Conservation (phyloP, 208 protist genomes). For the Crithidia sp. region DNA sequence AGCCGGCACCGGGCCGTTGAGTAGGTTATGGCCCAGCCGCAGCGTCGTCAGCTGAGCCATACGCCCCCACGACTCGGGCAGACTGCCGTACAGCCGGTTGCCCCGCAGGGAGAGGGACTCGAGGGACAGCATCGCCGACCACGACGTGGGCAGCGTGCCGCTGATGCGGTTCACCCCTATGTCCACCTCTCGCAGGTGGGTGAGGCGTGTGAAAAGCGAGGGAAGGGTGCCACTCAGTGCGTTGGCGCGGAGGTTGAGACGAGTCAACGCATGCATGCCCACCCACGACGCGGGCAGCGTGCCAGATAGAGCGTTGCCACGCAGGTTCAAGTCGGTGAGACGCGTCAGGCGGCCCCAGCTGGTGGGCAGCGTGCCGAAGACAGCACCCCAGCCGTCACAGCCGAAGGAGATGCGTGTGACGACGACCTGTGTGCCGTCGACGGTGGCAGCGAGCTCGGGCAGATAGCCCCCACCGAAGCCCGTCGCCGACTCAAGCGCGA, state of each 20-base stretch:
- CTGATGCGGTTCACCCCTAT: neutral
- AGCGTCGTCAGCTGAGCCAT: neutral
- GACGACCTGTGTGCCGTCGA: conserved; percentile 1
- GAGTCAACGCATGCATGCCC: neutral
- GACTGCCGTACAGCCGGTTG: neutral
- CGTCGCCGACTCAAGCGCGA: neutral
- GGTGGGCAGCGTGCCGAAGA: neutral
- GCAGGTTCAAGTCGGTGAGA: neutral
- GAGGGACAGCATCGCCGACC: neutral
- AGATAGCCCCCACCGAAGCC: neutral
- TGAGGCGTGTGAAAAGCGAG: neutral
- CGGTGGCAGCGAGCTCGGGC: neutral
- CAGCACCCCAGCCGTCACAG: neutral
- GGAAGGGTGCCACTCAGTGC: neutral
- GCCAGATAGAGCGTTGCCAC: neutral
- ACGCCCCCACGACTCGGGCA: conserved; percentile 2
- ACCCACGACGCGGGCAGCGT: neutral
- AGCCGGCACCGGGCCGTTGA: neutral
- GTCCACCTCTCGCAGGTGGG: neutral
- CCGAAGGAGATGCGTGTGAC: neutral
- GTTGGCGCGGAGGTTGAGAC: neutral
- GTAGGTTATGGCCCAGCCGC: neutral
- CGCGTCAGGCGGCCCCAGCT: neutral
- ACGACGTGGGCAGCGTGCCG: neutral
- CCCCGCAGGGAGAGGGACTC: neutral